Conservation (phyloP, 345 rosid genomes). For the Camelina sativa region DNA sequence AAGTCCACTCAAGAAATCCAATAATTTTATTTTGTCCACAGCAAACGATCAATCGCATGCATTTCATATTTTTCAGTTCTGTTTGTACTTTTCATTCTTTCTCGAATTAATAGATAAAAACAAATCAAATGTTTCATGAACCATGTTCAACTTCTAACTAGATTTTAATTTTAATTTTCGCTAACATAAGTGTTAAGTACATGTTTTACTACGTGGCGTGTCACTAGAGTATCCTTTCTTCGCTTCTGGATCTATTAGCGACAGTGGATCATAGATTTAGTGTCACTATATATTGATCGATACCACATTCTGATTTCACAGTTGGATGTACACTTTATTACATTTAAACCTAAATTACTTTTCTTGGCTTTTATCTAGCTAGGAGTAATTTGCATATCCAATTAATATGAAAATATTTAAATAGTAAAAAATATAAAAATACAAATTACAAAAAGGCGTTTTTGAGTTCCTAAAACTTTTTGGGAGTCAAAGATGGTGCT, state of each 20-base stretch:
- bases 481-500: slow-evolving; percentile 48
- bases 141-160: slow-evolving; percentile 10
- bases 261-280: background rate
- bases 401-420: background rate
- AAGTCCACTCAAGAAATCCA: slow-evolving; percentile 26
- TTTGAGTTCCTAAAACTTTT: slow-evolving; percentile 50
- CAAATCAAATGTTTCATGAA: background rate
- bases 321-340: slow-evolving; percentile 6
- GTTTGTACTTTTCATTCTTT: background rate
- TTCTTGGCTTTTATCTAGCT: background rate
- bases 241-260: background rate
- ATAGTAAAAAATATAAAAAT: slow-evolving; percentile 22
- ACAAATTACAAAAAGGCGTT: slow-evolving; percentile 38
- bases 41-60: background rate
- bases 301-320: slow-evolving; percentile 26
- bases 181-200: background rate
- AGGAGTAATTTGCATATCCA: slow-evolving; percentile 18
- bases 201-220: background rate
- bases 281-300: slow-evolving; percentile 22
- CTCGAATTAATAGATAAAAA: background rate
- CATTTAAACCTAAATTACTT: slow-evolving; percentile 22
- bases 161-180: background rate
- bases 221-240: background rate
- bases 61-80: background rate
- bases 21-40: slow-evolving; percentile 3